Evolutionary conservation across 1,139 yeast genomes (phyloP), one percentile per base, ranked within the genome.

Genomic region (Torulaspora pretoriensis): DNA sequence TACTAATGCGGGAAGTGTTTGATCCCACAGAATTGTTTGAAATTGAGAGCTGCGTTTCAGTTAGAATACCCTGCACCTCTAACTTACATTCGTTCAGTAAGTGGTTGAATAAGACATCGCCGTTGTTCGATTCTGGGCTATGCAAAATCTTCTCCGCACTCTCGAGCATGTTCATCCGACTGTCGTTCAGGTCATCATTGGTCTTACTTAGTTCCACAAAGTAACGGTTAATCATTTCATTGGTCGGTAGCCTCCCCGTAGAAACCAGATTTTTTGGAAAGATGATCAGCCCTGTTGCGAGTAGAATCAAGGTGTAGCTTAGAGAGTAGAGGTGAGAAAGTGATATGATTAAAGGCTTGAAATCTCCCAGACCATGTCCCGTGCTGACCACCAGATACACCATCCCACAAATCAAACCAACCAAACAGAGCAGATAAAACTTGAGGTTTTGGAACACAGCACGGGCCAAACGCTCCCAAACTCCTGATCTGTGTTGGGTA

Each of bases 111-210:
- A 49, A 45, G 4, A 52, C 45, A 37, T 60, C 63, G 17, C 58
- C 61, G 39, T 51, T 54, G 8, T 36, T 40, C 4, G 46, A 35
- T 17, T 51, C 56, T 2, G 50, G 43, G 2, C 61, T 44, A n/a
- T 54, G 51, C 32, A 60, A 41, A 1, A 63, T 60, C 33, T 45
- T 48, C 12, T 49, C 52, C 1, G 65, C 58, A 42, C 50, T 52
- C 14, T 63, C 66, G 4, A 57, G 42, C 45, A 60, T 39, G 24
- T 53, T 54, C 39, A 63, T 39, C 44, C 55, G 57, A 2, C 60
- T 45, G 28, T 61, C 67, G 39, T 61, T 62, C 41, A 60, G 35
- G 35, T 61, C 65, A 25, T 63, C 67, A 38, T 60, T 63, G 3
- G 53, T 51, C 46, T 61, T 60, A 44, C 64, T 60, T 36, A 63